Percentiles rank a stretch among this genome's conserved stretches.
Evolutionary conservation across 2,329 filamentous ascomycete species (phyloP).

Genomic region (Ciborinia camelliae): DNA sequence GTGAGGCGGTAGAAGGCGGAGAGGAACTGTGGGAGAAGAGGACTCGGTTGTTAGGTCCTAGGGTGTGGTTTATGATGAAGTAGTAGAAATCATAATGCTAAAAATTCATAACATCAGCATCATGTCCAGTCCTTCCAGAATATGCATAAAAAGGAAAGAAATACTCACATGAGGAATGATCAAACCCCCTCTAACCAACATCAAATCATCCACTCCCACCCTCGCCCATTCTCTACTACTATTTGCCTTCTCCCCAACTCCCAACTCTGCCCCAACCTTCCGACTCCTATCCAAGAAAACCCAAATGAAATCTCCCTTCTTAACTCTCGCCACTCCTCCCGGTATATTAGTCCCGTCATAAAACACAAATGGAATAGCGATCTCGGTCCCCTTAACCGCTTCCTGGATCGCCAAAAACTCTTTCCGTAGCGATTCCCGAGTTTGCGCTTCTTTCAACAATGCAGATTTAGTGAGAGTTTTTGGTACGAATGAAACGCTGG

Average conservation of each 20-base stretch:
- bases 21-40: conserved; percentile 72
- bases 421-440: conserved; percentile 68
- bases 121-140: not conserved
- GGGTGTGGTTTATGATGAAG: conserved; percentile 85
- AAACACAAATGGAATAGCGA: conserved; percentile 91
- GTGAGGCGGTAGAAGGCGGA: conserved; percentile 31
- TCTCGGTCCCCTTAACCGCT: conserved; percentile 81
- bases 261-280: conserved; percentile 82
- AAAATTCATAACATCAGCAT: conserved; percentile 30
- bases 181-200: conserved; percentile 84
- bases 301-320: conserved; percentile 93
- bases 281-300: conserved; percentile 87
- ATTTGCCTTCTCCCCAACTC: conserved; percentile 61
- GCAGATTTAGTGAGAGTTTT: conserved; percentile 74
- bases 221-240: conserved; percentile 81
- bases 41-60: conserved; percentile 65
- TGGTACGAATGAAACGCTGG: conserved; percentile 60
- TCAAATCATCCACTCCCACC: conserved; percentile 90
- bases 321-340: conserved; percentile 77
- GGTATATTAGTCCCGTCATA: conserved; percentile 92
- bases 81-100: conserved; percentile 98
- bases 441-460: conserved; percentile 73
- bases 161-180: conserved; percentile 87
- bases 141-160: not conserved
- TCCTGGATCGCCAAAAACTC: conserved; percentile 84